phyloP scores from a whole-genome alignment of 345 rosid genomes.

The Capsella bursapastoris region DNA sequence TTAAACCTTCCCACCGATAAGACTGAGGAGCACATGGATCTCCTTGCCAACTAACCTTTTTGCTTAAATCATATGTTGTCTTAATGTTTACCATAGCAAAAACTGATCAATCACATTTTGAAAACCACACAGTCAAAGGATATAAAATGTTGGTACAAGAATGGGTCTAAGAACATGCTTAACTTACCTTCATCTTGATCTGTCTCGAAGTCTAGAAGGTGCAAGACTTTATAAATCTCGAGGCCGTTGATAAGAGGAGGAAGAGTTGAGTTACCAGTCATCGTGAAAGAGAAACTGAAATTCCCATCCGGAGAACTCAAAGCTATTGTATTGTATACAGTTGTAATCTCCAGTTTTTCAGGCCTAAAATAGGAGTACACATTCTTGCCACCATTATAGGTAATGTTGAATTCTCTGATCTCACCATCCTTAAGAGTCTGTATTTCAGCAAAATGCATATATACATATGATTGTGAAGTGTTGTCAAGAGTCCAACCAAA shows the following conservation, averaged over 20 bases:
- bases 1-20: conserved; percentile 53
- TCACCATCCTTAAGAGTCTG: conserved; percentile 29
- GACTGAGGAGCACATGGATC: conserved; percentile 54
- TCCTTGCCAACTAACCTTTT: conserved; percentile 55
- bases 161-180: background rate
- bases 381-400: conserved; percentile 28
- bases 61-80: conserved; percentile 42
- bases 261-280: conserved; percentile 38
- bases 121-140: background rate
- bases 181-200: conserved; percentile 45
- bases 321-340: conserved; percentile 18
- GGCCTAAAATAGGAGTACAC: conserved; percentile 37
- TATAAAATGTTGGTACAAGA: background rate
- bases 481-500: background rate
- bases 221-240: conserved; percentile 43
- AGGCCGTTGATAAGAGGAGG: conserved; percentile 55
- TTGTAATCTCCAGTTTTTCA: conserved; percentile 30
- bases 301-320: conserved; percentile 28
- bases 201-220: conserved; percentile 32
- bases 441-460: conserved; percentile 58
- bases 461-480: conserved; percentile 33
- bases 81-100: conserved; percentile 54
- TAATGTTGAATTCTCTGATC: conserved; percentile 44
- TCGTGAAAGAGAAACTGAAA: conserved; percentile 25
- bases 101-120: conserved; percentile 39